Evolutionary conservation across 805 yeast species (phyloP), one percentile per base, ranked within the genome.

Genomic region (Metschnikowia vanudenii): DNA sequence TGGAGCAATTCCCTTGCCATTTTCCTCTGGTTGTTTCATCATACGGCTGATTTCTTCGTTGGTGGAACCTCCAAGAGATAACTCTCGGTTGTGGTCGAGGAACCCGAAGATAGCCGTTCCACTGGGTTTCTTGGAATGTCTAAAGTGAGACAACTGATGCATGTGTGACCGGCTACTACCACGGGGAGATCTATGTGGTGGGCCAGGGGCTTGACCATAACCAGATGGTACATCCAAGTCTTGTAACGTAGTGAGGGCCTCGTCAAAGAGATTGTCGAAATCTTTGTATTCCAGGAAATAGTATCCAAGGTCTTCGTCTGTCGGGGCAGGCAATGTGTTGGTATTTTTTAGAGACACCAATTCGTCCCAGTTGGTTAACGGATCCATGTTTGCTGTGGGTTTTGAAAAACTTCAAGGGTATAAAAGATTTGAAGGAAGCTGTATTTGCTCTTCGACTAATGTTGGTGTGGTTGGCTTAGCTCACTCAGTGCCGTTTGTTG

Each of bases 81-180:
- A 62, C 39, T 81, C 84, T 47, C 79, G 78, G 49, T 75, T 75
- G 60, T 85, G 91, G 38, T 80, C 81, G 8, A 74, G 68, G 54
- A 78, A 85, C 0, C 95, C 95, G 63, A 86, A 86, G 22, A 86
- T 85, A 2, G 87, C 92, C 3, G 92, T 84, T 12, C 95, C 95
- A 68, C 90, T 84, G 16, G 79, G 72, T 47, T 81, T 80, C 53
- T 88, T 76, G 43, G 75, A 65, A 59, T 85, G 92, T 26, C 54
- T 51, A 28, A 47, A 41, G 34, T 56, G 43, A 44, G 55, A 46
- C 54, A 31, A 38, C 47, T 37, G 38, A 41, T 34, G 57, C 46
- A 36, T 39, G 46, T 52, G 56, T 46, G 37, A 43, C 42, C 49
- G 50, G 8, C 29, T 31, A 30, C 31, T 41, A 16, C 43, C 41